Evolutionary conservation across 2,329 filamentous ascomycete species (phyloP).

Genomic region (Xylogone sp.): DNA sequence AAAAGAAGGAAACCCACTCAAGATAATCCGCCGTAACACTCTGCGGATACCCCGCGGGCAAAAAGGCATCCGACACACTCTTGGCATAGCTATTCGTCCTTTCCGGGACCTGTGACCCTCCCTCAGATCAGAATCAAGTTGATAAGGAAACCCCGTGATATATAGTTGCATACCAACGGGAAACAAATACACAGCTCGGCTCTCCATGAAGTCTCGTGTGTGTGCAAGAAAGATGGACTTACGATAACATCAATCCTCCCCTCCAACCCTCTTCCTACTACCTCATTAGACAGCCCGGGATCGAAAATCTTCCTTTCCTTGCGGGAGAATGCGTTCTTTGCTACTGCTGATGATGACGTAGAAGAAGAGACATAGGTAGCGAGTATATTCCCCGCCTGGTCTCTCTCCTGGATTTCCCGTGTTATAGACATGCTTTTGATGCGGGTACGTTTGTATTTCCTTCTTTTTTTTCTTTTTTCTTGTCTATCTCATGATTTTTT

Average conservation of each 20-base stretch:
- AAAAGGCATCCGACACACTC: slow-evolving; percentile 53
- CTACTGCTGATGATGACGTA: no score
- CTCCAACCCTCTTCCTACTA: no score
- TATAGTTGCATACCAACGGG: no score
- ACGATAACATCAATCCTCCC: slow-evolving; percentile 23
- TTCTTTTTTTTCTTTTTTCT: no score
- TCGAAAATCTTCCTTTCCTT: background rate
- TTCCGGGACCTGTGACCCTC: slow-evolving; percentile 14
- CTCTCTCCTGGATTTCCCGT: slow-evolving; percentile 22
- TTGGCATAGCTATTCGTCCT: slow-evolving; percentile 20
- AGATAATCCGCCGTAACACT: slow-evolving; percentile 70
- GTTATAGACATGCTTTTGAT: no score
- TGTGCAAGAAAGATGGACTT: slow-evolving; percentile 3
- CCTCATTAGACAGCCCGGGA: no score
- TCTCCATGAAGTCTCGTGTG: no score
- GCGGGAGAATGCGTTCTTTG: background rate
- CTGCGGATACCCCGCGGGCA: slow-evolving; percentile 65
- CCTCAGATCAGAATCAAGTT: no score
- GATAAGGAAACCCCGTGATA: no score
- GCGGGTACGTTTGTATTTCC: no score
- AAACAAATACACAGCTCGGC: background rate
- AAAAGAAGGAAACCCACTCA: slow-evolving; percentile 39
- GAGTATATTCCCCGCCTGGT: slow-evolving; percentile 27
- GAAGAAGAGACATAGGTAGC: slow-evolving; percentile 26
- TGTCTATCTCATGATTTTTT: no score